A percentile compares a stretch with the other conserved stretches of the same genome.
Conservation (phyloP, 768 basidiomycete species). For the Tylopilus sp. region DNA sequence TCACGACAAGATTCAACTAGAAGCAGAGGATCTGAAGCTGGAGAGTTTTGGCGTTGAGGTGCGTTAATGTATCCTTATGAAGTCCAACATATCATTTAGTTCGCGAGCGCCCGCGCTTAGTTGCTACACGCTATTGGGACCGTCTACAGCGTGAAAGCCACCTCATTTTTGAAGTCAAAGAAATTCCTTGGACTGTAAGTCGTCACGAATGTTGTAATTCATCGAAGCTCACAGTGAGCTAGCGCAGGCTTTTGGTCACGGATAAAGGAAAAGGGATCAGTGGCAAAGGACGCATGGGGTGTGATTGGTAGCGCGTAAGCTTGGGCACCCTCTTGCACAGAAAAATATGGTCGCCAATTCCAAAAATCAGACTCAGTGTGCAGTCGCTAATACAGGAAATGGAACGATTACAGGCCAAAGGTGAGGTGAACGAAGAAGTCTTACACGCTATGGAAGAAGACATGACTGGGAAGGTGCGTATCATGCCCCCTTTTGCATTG, state of each 20-base stretch:
- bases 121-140: conserved; percentile 87
- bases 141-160: conserved; percentile 91
- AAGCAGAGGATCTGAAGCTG: conserved; percentile 93
- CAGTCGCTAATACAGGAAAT: conserved; percentile 60
- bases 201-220: conserved; percentile 3
- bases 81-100: conserved; percentile 1
- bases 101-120: conserved; percentile 31
- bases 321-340: conserved; percentile 28
- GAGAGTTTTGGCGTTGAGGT: conserved; percentile 98
- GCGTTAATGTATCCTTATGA: conserved; percentile 19
- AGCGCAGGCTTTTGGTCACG: conserved; percentile 91
- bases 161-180: conserved; percentile 85
- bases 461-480: conserved; percentile 78
- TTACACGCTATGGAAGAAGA: conserved; percentile 86
- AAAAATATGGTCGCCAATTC: conserved; percentile 56
- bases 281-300: conserved; percentile 96
- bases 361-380: conserved; percentile 25
- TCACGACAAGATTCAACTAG: conserved; percentile 69
- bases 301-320: conserved; percentile 92
- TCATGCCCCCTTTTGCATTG: not conserved
- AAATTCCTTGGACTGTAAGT: conserved; percentile 88
- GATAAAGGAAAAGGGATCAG: conserved; percentile 88
- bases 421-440: conserved; percentile 85
- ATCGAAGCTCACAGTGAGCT: conserved; percentile 7
- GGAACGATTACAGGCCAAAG: conserved; percentile 84